Base-by-base conservation (phyloP, 2,329 filamentous ascomycete genomes). In the Trichoderma gracile region DNA sequence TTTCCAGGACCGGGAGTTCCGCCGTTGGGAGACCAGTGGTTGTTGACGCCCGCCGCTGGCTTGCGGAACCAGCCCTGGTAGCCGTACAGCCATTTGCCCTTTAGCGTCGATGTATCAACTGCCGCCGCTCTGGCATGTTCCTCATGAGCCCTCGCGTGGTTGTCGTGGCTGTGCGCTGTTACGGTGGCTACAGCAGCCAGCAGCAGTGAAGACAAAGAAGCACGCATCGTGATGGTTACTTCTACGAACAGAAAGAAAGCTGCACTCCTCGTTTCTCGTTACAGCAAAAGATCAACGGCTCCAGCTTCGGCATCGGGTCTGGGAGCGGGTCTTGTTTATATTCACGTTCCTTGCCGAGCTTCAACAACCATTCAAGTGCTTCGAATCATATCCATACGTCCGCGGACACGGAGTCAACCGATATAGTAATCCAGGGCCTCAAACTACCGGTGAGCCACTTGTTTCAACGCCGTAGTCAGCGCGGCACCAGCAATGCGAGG, bases 31-130 rank as follows among this genome's bases (percentile, higher is more conserved):
- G 60, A 63, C 60, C 60, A 63, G 30, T 63, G 60, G 53, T 47
- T 63, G 25, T 63, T 63, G 21, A 63, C 52, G 3, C 60, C 60
- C 4, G 42, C 8, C 14, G 52, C 60, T 14, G 60, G 60, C 43
- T 63, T 63, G 14, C 60, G 60, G 52, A 63, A 63, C 60, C 60
- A 63, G 8, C 52, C 60, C 10, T 63, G 60, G 12, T 63, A 63
- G n/a, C 60, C 60, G n/a, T 63, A 63, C n/a, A 63, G 27, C 60
- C 60, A 63, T 47, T 63, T 63, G 5, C 60, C 60, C 52, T 56
- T 56, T 4, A 63, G 21, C 2, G 60, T 63, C 23, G 60, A 33
- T 3, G 30, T 40, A n/a, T 63, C 60, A 10, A 56, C 15, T 12
- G 43, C n/a, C 19, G 61, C 43, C 15, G 61, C 52, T 50, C 61